Base-by-base conservation (phyloP, 1,284 basidiomycete genomes). In the Afroboletus lepidellus region DNA sequence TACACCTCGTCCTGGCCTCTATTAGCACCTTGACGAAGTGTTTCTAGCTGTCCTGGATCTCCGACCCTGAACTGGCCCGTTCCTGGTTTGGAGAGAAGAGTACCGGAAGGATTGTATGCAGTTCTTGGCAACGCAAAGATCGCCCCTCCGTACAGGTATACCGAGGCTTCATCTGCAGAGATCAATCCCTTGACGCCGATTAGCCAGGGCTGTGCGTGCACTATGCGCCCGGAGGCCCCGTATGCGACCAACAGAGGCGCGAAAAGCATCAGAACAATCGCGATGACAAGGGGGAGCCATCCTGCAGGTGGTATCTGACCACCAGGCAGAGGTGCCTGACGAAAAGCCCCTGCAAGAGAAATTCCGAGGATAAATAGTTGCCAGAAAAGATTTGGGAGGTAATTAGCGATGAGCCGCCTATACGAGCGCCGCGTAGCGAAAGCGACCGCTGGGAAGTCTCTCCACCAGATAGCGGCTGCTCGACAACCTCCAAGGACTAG, bases 401-500 rank as follows among this genome's bases (percentile, higher is more conserved):
- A 41, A 6, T 8, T 36, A 8, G 53, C 61, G 6, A 69, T 27
- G 7, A 21, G 2, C 9, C 63, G 55, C 37, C 8, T 62, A 3
- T n/a, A 13, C 1, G 63, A 68, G 16, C 21, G 51, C 3, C 33
- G 58, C 8, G 30, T 47, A 6, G 48, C 55, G 16, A 61, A 68
- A 8, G 57, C 25, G n/a, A 68, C 43, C 0, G 45, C 27, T 6
- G 64, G 65, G 9, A 68, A 65, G 21, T 57, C 45, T 46, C 56
- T 66, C 67, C 64, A 65, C 8, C 54, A 50, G 25, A 68, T 68
- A 16, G 50, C 18, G 0, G 55, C 53, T 4, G 62, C 60, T 15
- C 55, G 62, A 48, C 66, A 67, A 7, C 65, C 66, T 41, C 63
- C 63, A n/a, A 68, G 53, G 6, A 65, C 53, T 30, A 69, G n/a